Evolutionary conservation across 2,329 filamentous ascomycete species (phyloP).

Genomic region (Beauveria asiatica): DNA sequence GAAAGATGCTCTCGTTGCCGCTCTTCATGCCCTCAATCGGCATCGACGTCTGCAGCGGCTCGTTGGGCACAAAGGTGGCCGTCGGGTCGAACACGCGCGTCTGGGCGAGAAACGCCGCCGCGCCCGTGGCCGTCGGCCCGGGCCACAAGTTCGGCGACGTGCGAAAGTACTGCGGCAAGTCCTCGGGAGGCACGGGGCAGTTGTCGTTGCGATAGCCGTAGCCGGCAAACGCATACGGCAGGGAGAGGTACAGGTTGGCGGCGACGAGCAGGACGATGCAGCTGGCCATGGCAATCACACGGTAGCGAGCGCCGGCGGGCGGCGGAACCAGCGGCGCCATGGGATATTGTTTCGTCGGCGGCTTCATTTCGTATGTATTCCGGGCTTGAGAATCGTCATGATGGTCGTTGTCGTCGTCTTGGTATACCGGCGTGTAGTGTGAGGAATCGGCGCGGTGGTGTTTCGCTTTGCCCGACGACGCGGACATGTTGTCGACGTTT

Average conservation of each 20-base stretch:
- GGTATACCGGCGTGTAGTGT: slow-evolving; percentile 26
- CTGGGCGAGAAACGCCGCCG: slow-evolving; percentile 61
- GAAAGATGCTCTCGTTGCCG: slow-evolving; percentile 58
- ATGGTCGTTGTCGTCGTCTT: slow-evolving; percentile 20
- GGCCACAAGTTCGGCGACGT: slow-evolving; percentile 51
- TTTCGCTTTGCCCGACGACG: slow-evolving; percentile 2
- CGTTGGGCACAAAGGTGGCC: slow-evolving; percentile 57
- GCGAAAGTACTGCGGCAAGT: slow-evolving; percentile 55
- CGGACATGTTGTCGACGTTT: not conserved
- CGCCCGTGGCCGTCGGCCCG: slow-evolving; percentile 63
- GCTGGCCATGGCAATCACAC: slow-evolving; percentile 23
- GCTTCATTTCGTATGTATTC: not conserved
- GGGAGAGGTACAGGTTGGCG: slow-evolving; percentile 27
- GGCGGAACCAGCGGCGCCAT: not conserved
- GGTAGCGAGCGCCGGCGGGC: slow-evolving; percentile 17
- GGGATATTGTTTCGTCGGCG: not conserved
- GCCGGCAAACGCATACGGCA: slow-evolving; percentile 23
- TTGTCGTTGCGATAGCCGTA: slow-evolving; percentile 8
- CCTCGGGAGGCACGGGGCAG: slow-evolving; percentile 25
- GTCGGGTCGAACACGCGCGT: slow-evolving; percentile 60
- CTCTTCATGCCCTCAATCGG: slow-evolving; percentile 53
- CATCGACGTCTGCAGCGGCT: slow-evolving; percentile 61
- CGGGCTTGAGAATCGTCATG: not conserved
- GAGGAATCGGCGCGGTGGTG: slow-evolving; percentile 9
- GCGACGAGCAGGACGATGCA: slow-evolving; percentile 29